A percentile compares a stretch with the other conserved stretches of the same genome.
phyloP scores from a whole-genome alignment of 2,329 filamentous ascomycete genomes.

The Apiospora sp. region DNA sequence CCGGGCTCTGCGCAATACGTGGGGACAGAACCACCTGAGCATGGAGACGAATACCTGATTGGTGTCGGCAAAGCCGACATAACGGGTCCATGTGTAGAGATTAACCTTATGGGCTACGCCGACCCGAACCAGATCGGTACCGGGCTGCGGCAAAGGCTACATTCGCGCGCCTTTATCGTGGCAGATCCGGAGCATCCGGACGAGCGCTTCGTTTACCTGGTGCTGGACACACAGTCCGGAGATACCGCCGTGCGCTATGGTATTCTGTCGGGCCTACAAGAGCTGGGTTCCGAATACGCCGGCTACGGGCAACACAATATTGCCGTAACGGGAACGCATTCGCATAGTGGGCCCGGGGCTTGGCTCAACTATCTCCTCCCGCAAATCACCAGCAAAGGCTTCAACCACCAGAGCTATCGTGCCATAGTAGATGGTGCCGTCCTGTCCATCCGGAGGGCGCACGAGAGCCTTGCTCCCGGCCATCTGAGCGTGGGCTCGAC shows the following conservation, averaged over 20 bases:
- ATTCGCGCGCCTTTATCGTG: conserved; percentile 89
- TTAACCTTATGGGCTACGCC: conserved; percentile 93
- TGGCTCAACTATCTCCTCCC: conserved; percentile 96
- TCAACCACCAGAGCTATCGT: conserved; percentile 84
- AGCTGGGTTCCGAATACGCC: conserved; percentile 75
- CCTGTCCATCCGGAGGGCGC: conserved; percentile 82
- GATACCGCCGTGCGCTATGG: conserved; percentile 89
- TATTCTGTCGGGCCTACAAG: conserved; percentile 77
- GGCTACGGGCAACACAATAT: conserved; percentile 83
- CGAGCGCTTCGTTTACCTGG: conserved; percentile 85
- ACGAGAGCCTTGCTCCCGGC: conserved; percentile 69
- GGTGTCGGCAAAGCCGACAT: conserved; percentile 67
- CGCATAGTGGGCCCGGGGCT: conserved; percentile 87
- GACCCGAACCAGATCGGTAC: conserved; percentile 82
- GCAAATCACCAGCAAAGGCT: conserved; percentile 88
- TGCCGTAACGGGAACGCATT: conserved; percentile 91
- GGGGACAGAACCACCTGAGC: neutral
- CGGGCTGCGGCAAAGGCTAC: conserved; percentile 85
- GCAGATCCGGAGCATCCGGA: conserved; percentile 70
- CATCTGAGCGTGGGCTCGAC: conserved; percentile 64
- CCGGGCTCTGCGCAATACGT: neutral
- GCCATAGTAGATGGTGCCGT: conserved; percentile 89
- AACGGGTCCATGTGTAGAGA: conserved; percentile 80
- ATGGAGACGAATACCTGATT: conserved; percentile 55
- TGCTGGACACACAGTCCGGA: conserved; percentile 86